Percentiles rank a stretch among this genome's conserved stretches.
Evolutionary conservation across 1,139 yeast species (phyloP).

Genomic region (Ogataea hybrid): DNA sequence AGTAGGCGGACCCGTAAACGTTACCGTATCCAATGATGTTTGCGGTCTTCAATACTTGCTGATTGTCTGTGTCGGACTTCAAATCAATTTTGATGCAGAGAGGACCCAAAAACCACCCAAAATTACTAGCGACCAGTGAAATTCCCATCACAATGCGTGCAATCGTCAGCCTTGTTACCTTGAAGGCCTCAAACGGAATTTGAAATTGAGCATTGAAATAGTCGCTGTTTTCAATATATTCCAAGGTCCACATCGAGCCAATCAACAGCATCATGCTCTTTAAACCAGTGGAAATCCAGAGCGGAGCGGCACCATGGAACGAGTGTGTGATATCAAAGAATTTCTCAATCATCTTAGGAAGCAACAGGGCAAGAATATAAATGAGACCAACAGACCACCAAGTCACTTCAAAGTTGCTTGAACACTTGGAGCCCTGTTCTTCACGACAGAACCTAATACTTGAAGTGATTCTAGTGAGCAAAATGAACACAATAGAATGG

Average conservation of each 20-base stretch:
- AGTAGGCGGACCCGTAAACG: slow-evolving; percentile 83
- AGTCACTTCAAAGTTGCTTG: slow-evolving; percentile 64
- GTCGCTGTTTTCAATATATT: slow-evolving; percentile 57
- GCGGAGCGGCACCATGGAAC: slow-evolving; percentile 80
- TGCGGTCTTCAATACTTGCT: slow-evolving; percentile 28
- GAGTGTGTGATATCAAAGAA: slow-evolving; percentile 74
- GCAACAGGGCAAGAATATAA: slow-evolving; percentile 50
- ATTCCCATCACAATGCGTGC: slow-evolving; percentile 75
- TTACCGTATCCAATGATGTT: slow-evolving; percentile 78
- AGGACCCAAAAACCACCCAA: slow-evolving; percentile 87
- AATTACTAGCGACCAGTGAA: slow-evolving; percentile 68
- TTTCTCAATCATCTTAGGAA: slow-evolving; percentile 67
- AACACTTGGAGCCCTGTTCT: slow-evolving; percentile 81
- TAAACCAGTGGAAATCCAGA: slow-evolving; percentile 75
- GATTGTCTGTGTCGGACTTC: slow-evolving; percentile 10
- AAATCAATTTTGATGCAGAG: slow-evolving; percentile 70
- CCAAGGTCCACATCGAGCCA: slow-evolving; percentile 78
- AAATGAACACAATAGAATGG: slow-evolving; percentile 64
- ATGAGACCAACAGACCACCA: slow-evolving; percentile 61
- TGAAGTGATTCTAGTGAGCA: slow-evolving; percentile 60
- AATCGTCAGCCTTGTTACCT: slow-evolving; percentile 57
- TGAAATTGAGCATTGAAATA: slow-evolving; percentile 25
- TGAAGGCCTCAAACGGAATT: slow-evolving; percentile 39
- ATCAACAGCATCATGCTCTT: slow-evolving; percentile 55
- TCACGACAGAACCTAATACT: slow-evolving; percentile 80